phyloP scores from a whole-genome alignment of 352 stramenopile genomes.

The Globisporangium recalcitrans region DNA sequence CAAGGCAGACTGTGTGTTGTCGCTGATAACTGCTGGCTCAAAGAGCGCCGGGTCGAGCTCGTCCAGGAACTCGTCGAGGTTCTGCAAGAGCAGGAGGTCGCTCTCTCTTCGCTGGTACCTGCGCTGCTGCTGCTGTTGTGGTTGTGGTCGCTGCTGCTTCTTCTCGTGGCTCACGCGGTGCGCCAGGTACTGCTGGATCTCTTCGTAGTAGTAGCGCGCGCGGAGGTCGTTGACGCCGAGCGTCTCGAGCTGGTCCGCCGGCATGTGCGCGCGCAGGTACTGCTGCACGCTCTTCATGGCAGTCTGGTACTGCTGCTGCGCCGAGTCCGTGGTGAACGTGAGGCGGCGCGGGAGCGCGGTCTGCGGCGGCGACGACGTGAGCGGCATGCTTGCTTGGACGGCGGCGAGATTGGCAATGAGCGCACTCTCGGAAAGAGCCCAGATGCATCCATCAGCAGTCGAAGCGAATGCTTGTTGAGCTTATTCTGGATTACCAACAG shows the following conservation, averaged over 20 bases:
- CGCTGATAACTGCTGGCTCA: neutral
- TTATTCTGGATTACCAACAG: neutral
- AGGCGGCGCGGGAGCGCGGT: slow-evolving; percentile 13
- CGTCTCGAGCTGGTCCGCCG: slow-evolving; percentile 29
- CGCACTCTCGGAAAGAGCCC: neutral
- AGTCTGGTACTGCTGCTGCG: slow-evolving; percentile 29
- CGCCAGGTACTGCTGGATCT: slow-evolving; percentile 54
- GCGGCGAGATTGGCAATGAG: slow-evolving; percentile 9
- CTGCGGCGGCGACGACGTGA: neutral
- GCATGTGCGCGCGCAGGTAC: slow-evolving; percentile 38
- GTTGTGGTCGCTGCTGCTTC: neutral
- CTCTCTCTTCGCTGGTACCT: neutral
- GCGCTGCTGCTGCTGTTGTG: slow-evolving; percentile 1
- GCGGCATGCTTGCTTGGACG: slow-evolving; percentile 7
- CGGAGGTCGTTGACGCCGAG: slow-evolving; percentile 48
- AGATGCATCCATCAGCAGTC: neutral
- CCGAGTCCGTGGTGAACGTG: slow-evolving; percentile 15
- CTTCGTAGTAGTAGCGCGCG: slow-evolving; percentile 44
- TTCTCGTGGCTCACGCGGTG: slow-evolving; percentile 24
- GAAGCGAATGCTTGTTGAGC: neutral
- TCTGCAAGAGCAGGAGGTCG: slow-evolving; percentile 1
- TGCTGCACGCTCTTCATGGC: slow-evolving; percentile 53
- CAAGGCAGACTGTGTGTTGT: no score
- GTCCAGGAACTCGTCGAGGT: slow-evolving; percentile 46
- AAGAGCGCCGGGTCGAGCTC: slow-evolving; percentile 54